Base-by-base conservation (phyloP, 257 asterid genomes). In the Agastache rugosa region DNA sequence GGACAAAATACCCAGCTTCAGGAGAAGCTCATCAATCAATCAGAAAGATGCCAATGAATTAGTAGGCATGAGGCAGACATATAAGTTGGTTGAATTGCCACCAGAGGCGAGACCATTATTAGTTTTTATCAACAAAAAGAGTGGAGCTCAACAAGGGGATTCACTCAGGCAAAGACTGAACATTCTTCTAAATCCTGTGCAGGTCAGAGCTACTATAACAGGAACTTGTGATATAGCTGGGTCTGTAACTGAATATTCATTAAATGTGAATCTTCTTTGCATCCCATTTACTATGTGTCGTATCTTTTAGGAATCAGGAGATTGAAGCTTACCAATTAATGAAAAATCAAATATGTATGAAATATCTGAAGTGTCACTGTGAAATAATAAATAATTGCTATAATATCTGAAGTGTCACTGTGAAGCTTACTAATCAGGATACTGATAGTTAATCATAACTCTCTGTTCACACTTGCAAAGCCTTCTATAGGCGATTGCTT, bases 141-240 rank as follows among this genome's bases (percentile, higher is more conserved):
- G 99, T 85, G 99, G 99, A 77, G 99, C 99, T 81, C 98, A 89
- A 82, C 83, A 93, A 74, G 99, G 98, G 73, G 85, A 88, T 75
- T 83, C 96, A 42, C 89, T 92, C 78, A 88, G 83, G 85, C 97
- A 77, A 79, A 85, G 97, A 67, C 80, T 95, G 71, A 90, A 90
- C 82, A 68, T 89, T 79, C 92, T 95, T 75, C 85, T 95, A 55
- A 95, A 95, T 79, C 98, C 98, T 76, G 96, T 89, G 29, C 99
- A 95, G 98, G 99, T 95, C 64, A 82, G 85, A 79, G 69, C 73
- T 61, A 11, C 63, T 48, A 19, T 56, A 12, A 61, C 23, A 55
- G 29, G 47, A 61, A 41, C 47, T 71, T 77, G 29, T 66, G 80
- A 39, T 35, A 44, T 66, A 41, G 31, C 61, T 83, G 58, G 17